phyloP scores from a whole-genome alignment of 2,329 filamentous ascomycete species.

The Penicillium sp. region DNA sequence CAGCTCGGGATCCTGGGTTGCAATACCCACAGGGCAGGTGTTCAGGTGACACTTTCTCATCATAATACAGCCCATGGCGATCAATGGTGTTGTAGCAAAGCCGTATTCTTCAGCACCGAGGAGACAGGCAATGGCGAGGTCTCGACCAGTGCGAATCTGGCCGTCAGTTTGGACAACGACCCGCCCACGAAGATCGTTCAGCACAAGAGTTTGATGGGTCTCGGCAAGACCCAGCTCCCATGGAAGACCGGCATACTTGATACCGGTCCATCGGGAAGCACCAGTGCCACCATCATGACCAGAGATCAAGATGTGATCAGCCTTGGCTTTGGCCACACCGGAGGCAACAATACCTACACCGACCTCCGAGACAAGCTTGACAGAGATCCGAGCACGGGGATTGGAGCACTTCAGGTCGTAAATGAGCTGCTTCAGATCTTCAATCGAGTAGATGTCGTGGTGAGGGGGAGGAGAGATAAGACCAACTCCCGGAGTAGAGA shows the following conservation, averaged over 20 bases:
- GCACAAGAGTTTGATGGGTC: constrained; percentile 92
- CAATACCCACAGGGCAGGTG: constrained; percentile 89
- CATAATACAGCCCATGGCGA: constrained; percentile 95
- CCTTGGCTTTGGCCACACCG: constrained; percentile 96
- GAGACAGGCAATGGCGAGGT: constrained; percentile 91
- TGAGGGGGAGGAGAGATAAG: constrained; percentile 94
- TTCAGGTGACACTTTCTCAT: constrained; percentile 66
- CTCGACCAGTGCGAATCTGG: constrained; percentile 86
- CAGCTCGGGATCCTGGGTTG: constrained; percentile 91
- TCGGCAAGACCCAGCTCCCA: constrained; percentile 97
- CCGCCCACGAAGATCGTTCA: constrained; percentile 93
- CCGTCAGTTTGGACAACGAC: constrained; percentile 96
- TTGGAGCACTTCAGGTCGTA: constrained; percentile 98
- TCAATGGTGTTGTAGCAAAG: constrained; percentile 90
- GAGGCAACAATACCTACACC: constrained; percentile 97
- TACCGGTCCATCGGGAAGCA: constrained; percentile 96
- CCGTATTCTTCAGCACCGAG: constrained; percentile 98
- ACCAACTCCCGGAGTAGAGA: constrained; percentile 94
- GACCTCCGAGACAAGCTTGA: constrained; percentile 96
- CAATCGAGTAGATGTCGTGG: constrained; percentile 98
- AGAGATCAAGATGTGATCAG: constrained; percentile 94
- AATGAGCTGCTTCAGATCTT: constrained; percentile 96
- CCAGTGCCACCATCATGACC: constrained; percentile 96
- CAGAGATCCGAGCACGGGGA: constrained; percentile 86
- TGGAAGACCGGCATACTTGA: constrained; percentile 95